phyloP scores from a whole-genome alignment of 495 filamentous ascomycete species.

The Hypoxylon fuscum region DNA sequence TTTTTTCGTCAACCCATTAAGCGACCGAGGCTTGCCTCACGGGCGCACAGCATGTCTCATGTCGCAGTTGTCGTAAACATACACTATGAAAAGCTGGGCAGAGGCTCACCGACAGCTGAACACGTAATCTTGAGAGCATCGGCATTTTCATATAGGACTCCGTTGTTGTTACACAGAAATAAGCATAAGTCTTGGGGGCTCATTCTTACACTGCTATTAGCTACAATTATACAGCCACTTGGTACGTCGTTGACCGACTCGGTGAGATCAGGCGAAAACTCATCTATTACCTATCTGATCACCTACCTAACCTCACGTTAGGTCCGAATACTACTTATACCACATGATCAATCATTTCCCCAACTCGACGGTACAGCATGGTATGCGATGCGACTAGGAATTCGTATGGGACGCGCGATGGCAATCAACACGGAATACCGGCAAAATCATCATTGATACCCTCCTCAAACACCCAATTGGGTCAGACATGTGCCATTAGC shows the following conservation, averaged over 20 bases:
- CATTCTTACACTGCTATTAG: no score
- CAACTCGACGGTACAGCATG: conserved; percentile 20
- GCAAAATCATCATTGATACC: conserved; percentile 1
- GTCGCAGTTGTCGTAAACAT: no score
- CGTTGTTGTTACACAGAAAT: conserved; percentile 9
- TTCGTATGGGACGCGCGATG: not conserved
- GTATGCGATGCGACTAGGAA: conserved; percentile 6
- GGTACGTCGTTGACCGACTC: conserved; percentile 2
- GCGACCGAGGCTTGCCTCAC: conserved; percentile 1
- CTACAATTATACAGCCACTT: conserved; percentile 11
- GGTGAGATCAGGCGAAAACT: conserved; percentile 17
- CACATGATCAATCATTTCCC: conserved; percentile 30
- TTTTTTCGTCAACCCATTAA: conserved; percentile 11
- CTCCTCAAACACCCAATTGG: not conserved
- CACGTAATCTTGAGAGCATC: conserved; percentile 8
- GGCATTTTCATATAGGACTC: conserved; percentile 1
- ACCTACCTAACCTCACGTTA: conserved; percentile 1
- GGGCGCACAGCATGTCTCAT: not conserved
- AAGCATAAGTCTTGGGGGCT: conserved; percentile 4
- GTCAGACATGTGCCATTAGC: not conserved
- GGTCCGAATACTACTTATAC: conserved; percentile 19
- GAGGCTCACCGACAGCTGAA: conserved; percentile 18
- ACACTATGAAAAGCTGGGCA: not conserved
- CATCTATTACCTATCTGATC: conserved; percentile 9
- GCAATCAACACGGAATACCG: conserved; percentile 1